Evolutionary conservation across 305 asterid species (phyloP).

Genomic region (Solanum hybrid): DNA sequence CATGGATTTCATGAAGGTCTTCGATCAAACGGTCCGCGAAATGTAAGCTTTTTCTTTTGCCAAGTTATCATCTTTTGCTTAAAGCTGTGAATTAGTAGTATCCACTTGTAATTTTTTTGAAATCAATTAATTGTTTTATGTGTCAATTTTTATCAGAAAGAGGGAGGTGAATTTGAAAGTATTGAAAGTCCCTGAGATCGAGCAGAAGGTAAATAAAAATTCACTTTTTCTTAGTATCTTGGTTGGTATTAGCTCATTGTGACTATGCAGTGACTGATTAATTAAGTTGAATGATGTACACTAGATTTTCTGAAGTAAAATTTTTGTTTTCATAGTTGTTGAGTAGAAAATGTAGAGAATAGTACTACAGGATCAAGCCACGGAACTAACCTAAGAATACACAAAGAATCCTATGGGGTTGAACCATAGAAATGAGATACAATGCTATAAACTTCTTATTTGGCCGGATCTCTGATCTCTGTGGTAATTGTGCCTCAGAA

Average conservation of each 20-base stretch:
- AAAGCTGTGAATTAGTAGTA: not conserved
- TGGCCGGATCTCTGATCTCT: not conserved
- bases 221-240: not conserved
- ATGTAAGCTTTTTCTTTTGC: conserved; percentile 38
- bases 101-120: not conserved
- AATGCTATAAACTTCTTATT: not conserved
- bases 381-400: not conserved
- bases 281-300: not conserved
- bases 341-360: not conserved
- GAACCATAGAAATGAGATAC: not conserved
- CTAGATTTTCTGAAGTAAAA: not conserved
- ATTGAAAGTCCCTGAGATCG: conserved; percentile 93
- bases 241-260: not conserved
- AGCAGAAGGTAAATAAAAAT: conserved; percentile 68
- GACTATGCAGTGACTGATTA: not conserved
- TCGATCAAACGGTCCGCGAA: conserved; percentile 92
- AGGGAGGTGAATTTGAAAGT: conserved; percentile 99
- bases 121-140: not conserved
- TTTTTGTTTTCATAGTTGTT: not conserved
- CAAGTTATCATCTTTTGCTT: not conserved
- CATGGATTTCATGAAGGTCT: conserved; percentile 93
- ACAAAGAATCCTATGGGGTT: not conserved
- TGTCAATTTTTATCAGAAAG: conserved; percentile 41
- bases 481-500: not conserved
- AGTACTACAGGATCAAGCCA: not conserved